phyloP scores from a whole-genome alignment of 2,329 filamentous ascomycete genomes.

The Pseudogymnoascus sp. region DNA sequence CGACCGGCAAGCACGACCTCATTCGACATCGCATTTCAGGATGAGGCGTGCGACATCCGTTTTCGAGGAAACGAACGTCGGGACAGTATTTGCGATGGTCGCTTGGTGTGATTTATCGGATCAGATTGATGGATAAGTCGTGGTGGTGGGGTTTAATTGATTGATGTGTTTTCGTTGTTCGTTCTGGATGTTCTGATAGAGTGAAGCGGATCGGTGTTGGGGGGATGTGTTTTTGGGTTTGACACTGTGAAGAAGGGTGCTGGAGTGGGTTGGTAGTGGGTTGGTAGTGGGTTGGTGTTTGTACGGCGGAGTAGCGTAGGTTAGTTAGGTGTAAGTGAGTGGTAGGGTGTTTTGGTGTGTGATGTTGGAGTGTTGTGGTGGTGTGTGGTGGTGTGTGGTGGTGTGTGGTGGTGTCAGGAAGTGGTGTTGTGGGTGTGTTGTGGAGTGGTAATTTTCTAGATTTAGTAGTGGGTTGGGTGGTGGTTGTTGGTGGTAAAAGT shows the following conservation, averaged over 20 bases:
- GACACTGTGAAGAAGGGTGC: too few relatives aligned
- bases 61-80: constrained; percentile 12
- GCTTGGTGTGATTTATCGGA: constrained; percentile 26
- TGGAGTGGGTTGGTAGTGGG: too few relatives aligned
- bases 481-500: too few relatives aligned
- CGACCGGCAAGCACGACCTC: neutral
- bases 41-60: constrained; percentile 10
- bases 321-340: neutral
- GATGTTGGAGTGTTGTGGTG: neutral
- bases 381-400: neutral
- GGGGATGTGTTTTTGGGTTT: too few relatives aligned
- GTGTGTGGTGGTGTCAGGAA: neutral
- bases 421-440: neutral
- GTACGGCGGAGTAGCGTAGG: too few relatives aligned
- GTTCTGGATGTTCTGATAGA: neutral
- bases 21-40: constrained; percentile 9
- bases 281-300: too few relatives aligned
- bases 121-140: neutral
- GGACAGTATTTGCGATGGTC: constrained; percentile 29
- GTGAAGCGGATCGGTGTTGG: neutral
- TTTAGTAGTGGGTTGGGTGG: too few relatives aligned
- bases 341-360: neutral
- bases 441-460: neutral
- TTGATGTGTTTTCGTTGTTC: neutral
- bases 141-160: neutral